Evolutionary conservation across 768 basidiomycete genomes (phyloP), one percentile per base, ranked within the genome.

Genomic region (Panaeolus cyanescens): DNA sequence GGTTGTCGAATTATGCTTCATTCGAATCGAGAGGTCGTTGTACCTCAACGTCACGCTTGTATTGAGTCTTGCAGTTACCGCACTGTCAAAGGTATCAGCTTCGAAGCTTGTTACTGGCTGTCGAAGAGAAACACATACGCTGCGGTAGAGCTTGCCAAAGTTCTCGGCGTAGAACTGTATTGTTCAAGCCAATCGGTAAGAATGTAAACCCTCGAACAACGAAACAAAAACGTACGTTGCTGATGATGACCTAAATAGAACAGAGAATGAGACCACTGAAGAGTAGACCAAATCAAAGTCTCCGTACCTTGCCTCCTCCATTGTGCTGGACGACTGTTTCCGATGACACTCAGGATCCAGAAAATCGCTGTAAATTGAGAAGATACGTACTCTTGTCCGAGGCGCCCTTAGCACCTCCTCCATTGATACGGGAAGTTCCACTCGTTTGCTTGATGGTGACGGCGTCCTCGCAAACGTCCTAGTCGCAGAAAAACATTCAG

Each of bases 391-490:
- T 66, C 64, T 77, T 76, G 62, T 76, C 75, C 6, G 67, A 67
- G 5, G 75, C 75, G 50, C 74, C 69, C 71, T 77, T 59, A 20
- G 36, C 75, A 20, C 75, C 75, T 54, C 76, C 76, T 32, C 74
- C 74, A 62, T 75, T 76, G 54, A 77, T 75, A 53, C 55, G 70
- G 56, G 71, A 75, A 17, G 72, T 75, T 25, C 73, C 77, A 36
- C 72, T 73, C 34, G 54, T 73, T 57, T 79, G 77, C 56, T 77
- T 78, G 71, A 79, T 75, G 6, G 78, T 77, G 22, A 77, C 75
- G 31, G 77, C 76, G 56, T 78, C 74, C 62, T 77, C 74, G 57
- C 75, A 77, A 33, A 77, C 75, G 61, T 76, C 72, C 72, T 74
- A n/a, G 22, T 13, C 28, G 9, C 13, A 34, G 58, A 15, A 9